phyloP scores from a whole-genome alignment of 331 rosid species.

The Rosa hybrid region DNA sequence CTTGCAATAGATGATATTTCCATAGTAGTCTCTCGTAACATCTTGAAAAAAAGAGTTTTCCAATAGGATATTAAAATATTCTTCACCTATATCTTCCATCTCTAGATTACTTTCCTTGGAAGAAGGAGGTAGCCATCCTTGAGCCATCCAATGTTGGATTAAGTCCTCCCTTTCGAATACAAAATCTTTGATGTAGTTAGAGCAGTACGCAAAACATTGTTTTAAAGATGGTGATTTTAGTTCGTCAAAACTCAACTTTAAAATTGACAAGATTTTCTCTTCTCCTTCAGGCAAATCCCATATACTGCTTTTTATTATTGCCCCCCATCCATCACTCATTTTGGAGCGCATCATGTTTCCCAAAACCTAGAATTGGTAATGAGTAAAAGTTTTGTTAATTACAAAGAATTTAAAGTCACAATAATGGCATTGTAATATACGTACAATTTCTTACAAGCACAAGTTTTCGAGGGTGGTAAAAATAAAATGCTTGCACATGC shows the following conservation, averaged over 20 bases:
- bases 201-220: not conserved
- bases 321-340: too few species aligned
- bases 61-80: not conserved
- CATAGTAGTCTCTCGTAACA: not conserved
- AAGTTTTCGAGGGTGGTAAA: too few species aligned
- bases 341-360: too few species aligned
- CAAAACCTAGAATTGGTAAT: too few species aligned
- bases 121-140: not conserved
- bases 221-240: not conserved
- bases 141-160: slow-evolving; percentile 6
- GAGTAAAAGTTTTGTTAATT: too few species aligned
- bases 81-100: slow-evolving; percentile 3
- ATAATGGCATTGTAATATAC: too few species aligned
- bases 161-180: not conserved
- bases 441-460: too few species aligned
- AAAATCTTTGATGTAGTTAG: not conserved
- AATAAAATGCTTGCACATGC: too few species aligned
- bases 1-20: not conserved
- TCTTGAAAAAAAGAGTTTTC: not conserved
- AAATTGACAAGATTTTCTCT: too few species aligned
- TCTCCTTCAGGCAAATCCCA: too few species aligned
- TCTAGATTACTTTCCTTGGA: rapidly evolving
- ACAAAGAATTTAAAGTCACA: too few species aligned
- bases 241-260: not conserved
- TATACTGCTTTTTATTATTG: too few species aligned